Conservation (phyloP, 2,329 filamentous ascomycete genomes). For the Fusarium cicatricum region DNA sequence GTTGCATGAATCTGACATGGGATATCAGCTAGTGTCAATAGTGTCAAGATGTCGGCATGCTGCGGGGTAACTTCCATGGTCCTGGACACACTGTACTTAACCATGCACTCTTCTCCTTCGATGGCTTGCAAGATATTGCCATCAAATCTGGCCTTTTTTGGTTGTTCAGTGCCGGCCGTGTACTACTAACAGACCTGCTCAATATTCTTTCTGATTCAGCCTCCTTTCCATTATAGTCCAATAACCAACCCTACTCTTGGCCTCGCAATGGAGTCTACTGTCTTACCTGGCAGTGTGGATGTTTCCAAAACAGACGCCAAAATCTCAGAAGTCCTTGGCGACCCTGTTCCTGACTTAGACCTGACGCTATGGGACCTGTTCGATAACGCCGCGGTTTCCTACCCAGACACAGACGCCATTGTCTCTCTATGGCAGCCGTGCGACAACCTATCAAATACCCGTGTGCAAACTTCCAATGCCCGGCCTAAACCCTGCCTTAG, state of each 20-base stretch:
- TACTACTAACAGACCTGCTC: constrained; percentile 27
- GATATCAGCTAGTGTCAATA: constrained; percentile 27
- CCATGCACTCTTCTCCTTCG: constrained; percentile 17
- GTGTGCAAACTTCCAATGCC: neutral
- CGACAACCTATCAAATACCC: constrained; percentile 7
- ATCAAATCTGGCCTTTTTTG: neutral
- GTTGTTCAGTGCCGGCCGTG: neutral
- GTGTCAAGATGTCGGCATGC: constrained; percentile 28
- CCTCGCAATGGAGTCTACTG: constrained; percentile 18
- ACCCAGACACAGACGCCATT: constrained; percentile 47
- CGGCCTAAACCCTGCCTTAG: constrained; percentile 28
- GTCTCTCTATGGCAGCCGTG: constrained; percentile 48
- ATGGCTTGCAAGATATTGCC: neutral
- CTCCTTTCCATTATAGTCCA: constrained; percentile 8
- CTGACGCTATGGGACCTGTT: constrained; percentile 48
- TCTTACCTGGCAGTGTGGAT: constrained; percentile 15
- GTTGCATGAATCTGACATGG: constrained; percentile 37
- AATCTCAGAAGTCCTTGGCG: constrained; percentile 43
- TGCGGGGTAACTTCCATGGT: constrained; percentile 10
- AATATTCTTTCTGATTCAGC: constrained; percentile 31
- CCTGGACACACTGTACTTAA: constrained; percentile 33
- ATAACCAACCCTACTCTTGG: neutral
- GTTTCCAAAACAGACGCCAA: neutral
- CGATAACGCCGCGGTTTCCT: constrained; percentile 34
- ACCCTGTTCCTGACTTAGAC: constrained; percentile 40